Evolutionary conservation across 768 basidiomycete genomes (phyloP).

Genomic region (Floccularia luteovirens): DNA sequence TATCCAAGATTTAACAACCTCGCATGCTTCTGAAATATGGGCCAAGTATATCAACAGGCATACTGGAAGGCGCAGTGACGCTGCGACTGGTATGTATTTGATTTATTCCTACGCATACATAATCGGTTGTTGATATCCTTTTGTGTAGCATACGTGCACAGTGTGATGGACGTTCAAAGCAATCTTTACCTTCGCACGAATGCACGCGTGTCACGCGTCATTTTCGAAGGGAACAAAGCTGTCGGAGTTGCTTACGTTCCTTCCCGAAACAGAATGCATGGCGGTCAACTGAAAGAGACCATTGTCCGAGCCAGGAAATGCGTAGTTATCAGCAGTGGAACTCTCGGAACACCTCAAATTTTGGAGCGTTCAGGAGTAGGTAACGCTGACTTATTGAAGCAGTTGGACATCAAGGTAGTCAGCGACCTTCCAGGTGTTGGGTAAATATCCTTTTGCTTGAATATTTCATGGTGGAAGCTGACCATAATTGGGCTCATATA

Average conservation of each 20-base stretch:
- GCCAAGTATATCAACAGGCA: conserved; percentile 73
- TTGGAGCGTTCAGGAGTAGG: conserved; percentile 71
- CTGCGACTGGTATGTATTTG: conserved; percentile 44
- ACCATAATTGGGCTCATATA: conserved; percentile 11
- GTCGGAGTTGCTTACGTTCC: conserved; percentile 68
- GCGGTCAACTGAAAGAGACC: conserved; percentile 46
- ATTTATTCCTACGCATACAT: neutral
- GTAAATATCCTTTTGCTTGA: conserved; percentile 21
- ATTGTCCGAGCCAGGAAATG: conserved; percentile 60
- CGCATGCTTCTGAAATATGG: conserved; percentile 65
- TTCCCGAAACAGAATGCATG: conserved; percentile 48
- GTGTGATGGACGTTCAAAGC: conserved; percentile 59
- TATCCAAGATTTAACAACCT: conserved; percentile 56
- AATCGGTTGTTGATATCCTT: neutral
- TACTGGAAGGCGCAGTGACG: conserved; percentile 65
- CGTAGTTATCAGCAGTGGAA: conserved; percentile 60
- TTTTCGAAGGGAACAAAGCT: conserved; percentile 67
- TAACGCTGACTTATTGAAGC: conserved; percentile 40
- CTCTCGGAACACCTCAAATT: conserved; percentile 67
- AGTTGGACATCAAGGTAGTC: conserved; percentile 52
- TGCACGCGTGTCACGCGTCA: conserved; percentile 58
- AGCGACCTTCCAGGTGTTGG: conserved; percentile 68
- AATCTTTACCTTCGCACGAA: conserved; percentile 65
- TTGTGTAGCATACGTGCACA: conserved; percentile 53
- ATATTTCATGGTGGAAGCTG: neutral